Percentiles rank a stretch among this genome's conserved stretches.
Evolutionary conservation across 371 early-diverging fungal species (phyloP).

Genomic region (Rhizopus delemar): DNA sequence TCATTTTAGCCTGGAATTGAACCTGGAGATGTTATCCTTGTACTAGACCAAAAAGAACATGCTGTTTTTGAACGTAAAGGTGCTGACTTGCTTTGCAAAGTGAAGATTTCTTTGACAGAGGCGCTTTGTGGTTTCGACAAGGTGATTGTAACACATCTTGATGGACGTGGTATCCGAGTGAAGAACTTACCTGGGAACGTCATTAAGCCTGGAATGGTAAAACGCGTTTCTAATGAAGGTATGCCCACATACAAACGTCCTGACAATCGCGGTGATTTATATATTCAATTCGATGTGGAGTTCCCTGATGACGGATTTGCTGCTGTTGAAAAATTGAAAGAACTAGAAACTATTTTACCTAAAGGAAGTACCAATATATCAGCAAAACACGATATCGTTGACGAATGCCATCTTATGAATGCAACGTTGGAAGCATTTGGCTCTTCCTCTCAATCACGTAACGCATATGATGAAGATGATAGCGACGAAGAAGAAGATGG

Average conservation of each 20-base stretch:
- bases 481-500: slow-evolving; percentile 69
- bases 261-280: slow-evolving; percentile 89
- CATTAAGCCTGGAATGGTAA: slow-evolving; percentile 87
- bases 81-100: slow-evolving; percentile 72
- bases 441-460: slow-evolving; percentile 27
- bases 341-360: slow-evolving; percentile 58
- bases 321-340: slow-evolving; percentile 44
- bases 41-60: slow-evolving; percentile 83
- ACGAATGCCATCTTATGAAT: slow-evolving; percentile 44
- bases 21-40: slow-evolving; percentile 87
- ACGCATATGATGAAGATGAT: slow-evolving; percentile 64
- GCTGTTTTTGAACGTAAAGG: slow-evolving; percentile 76
- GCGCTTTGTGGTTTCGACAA: slow-evolving; percentile 92
- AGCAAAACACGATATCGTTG: slow-evolving; percentile 39
- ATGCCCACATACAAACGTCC: slow-evolving; percentile 93
- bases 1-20: slow-evolving; percentile 60
- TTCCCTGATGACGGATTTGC: slow-evolving; percentile 90
- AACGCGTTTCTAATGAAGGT: slow-evolving; percentile 87
- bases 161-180: slow-evolving; percentile 88
- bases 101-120: slow-evolving; percentile 84
- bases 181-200: slow-evolving; percentile 86
- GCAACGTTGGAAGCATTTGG: slow-evolving; percentile 45
- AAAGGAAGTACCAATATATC: slow-evolving; percentile 29
- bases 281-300: slow-evolving; percentile 87
- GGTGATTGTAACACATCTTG: slow-evolving; percentile 82